Evolutionary conservation across 2,329 filamentous ascomycete genomes (phyloP), one percentile per base, ranked within the genome.

Genomic region (Monosporascus sp.): DNA sequence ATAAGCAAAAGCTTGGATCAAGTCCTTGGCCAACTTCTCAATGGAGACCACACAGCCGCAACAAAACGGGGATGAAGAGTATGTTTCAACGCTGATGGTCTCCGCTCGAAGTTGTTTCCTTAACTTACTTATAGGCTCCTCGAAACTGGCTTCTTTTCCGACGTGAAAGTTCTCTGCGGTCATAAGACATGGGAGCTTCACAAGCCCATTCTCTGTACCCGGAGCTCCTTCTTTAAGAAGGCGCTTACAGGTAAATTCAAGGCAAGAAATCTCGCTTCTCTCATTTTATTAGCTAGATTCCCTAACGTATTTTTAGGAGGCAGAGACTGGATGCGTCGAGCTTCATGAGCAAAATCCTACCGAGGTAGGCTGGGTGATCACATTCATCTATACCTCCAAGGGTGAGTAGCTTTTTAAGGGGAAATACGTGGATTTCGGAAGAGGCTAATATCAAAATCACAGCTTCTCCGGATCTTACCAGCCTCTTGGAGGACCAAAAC

Each of bases 161-260:
- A 60, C 11, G 51, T 51, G 2, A 49, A 44, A n/a, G 49, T 59
- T 11, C 44, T 45, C 9, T 58, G 50, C 6, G 47, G 27, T 1
- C 24, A 42, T 5, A 37, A 41, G 17, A 54, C 48, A 11, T 60
- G 58, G 56, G 36, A 42, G 2, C 45, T 56, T 5, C 54, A 60
- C 37, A 53, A 49, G 20, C 4, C 1, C 15, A 52, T 60, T 34
- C 22, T 59, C 3, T 24, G 25, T 9, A 11, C 47, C 3, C 48
- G 56, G 36, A 57, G 49, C 15, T 3, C 3, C 3, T 59, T 49
- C 39, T 60, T 59, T 25, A 17, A 24, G 22, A 51, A 45, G 36
- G 53, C 50, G 14, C 44, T 51, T 20, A n/a, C 14, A 1, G 41
- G 47, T 8, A 18, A 31, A 17, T 53, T 50, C 27, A 20, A 31